These are phyloP conservation scores for Claviceps sp. DNA, from an alignment of 2,329 filamentous ascomycete species.

Conservation along the genomic window DNA sequence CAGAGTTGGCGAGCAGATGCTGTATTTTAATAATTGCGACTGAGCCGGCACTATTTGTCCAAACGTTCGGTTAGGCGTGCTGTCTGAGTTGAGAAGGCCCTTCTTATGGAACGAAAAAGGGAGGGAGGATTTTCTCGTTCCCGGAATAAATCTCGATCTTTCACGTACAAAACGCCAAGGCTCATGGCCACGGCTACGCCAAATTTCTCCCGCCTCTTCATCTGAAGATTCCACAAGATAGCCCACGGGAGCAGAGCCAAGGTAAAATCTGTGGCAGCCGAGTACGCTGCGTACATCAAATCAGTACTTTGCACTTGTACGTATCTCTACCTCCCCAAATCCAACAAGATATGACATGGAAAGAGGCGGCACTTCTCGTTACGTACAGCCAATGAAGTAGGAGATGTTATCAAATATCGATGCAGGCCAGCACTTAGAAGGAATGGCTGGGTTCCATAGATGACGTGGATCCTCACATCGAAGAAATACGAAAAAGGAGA, in stretches of 20 bases:
- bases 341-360: background rate
- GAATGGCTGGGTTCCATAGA: constrained; percentile 4
- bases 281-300: constrained; percentile 1
- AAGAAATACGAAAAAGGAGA: constrained; percentile 4
- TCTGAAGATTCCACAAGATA: constrained; percentile 6
- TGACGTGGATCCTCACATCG: constrained; percentile 5
- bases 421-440: constrained; percentile 2
- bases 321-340: background rate
- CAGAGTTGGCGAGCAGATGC: constrained; percentile 3
- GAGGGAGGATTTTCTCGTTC: background rate
- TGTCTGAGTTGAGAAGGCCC: background rate
- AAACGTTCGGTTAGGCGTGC: background rate
- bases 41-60: constrained; percentile 1
- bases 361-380: background rate
- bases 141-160: background rate
- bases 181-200: constrained; percentile 6
- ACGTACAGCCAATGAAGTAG: constrained; percentile 6
- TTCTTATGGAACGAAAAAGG: no score
- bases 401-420: background rate
- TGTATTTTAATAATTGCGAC: constrained; percentile 6
- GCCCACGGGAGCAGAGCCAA: constrained; percentile 5
- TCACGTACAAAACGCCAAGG: constrained; percentile 6
- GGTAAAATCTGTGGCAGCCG: constrained; percentile 5
- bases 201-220: constrained; percentile 5
- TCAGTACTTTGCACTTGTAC: background rate